Evolutionary conservation across 179 eudicot genomes (phyloP).

Genomic region (Gypsophila paniculata): DNA sequence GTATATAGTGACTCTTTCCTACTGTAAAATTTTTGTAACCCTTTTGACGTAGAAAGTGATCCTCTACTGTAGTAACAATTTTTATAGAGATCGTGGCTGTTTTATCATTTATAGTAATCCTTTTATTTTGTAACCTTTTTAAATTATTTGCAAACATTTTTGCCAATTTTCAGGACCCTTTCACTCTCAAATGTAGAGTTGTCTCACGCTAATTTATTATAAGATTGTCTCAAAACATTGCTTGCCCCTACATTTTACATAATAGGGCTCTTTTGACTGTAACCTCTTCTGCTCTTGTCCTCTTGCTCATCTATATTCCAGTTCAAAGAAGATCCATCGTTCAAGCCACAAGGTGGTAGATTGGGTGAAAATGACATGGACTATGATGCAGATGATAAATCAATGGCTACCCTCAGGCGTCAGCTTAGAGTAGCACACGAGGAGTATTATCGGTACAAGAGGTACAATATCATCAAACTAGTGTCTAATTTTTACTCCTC

Average conservation of each 20-base stretch:
- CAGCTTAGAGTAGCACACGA: constrained; percentile 83
- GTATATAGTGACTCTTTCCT: too few species aligned
- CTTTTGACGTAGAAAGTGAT: too few species aligned
- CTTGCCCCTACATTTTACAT: background rate
- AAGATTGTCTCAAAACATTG: too few species aligned
- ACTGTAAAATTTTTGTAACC: too few species aligned
- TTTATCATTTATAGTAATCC: too few species aligned
- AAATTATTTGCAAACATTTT: too few species aligned
- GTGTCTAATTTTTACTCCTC: background rate
- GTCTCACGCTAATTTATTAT: too few species aligned
- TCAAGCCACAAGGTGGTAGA: constrained; percentile 93
- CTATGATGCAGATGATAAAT: constrained; percentile 91
- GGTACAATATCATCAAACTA: constrained; percentile 34
- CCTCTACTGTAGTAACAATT: too few species aligned
- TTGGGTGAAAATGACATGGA: constrained; percentile 98
- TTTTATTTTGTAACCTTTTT: too few species aligned
- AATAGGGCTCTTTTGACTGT: background rate
- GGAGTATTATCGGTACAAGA: constrained; percentile 81
- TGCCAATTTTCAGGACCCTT: too few species aligned
- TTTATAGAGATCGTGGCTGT: too few species aligned
- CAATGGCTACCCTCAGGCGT: constrained; percentile 93
- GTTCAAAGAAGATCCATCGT: constrained; percentile 88
- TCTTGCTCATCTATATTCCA: constrained; percentile 26
- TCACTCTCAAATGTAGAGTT: too few species aligned
- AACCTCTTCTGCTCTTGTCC: constrained; percentile 1